Conservation (phyloP, 257 asterid genomes). For the Fraxinus excelsior region DNA sequence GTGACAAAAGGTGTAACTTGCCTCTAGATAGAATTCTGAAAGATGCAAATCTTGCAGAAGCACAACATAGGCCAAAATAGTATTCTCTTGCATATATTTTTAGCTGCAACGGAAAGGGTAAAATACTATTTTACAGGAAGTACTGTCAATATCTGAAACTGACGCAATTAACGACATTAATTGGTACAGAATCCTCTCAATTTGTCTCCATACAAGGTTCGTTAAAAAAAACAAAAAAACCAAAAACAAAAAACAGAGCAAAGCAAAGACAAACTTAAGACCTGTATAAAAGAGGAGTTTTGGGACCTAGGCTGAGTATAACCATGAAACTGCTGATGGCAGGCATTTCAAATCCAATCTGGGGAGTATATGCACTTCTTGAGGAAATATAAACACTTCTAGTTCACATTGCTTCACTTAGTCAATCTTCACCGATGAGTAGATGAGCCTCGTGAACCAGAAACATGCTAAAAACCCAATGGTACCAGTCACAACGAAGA, state of each 20-base stretch:
- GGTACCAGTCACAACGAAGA: slow-evolving; percentile 86
- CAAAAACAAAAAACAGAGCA: slow-evolving; percentile 24
- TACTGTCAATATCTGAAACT: neutral
- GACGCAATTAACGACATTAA: slow-evolving; percentile 16
- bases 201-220: slow-evolving; percentile 24
- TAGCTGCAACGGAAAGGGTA: neutral
- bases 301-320: neutral
- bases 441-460: slow-evolving; percentile 92
- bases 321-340: neutral
- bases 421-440: slow-evolving; percentile 91
- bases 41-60: neutral
- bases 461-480: slow-evolving; percentile 85
- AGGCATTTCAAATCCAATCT: neutral
- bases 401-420: slow-evolving; percentile 36
- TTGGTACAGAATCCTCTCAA: slow-evolving; percentile 31
- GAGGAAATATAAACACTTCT: slow-evolving; percentile 13
- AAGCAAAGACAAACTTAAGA: slow-evolving; percentile 27
- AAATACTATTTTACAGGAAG: slow-evolving; percentile 12
- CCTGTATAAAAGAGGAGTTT: slow-evolving; percentile 29
- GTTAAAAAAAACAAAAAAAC: neutral
- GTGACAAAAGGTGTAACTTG: too few species aligned
- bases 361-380: neutral
- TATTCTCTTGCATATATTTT: neutral
- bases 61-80: neutral
- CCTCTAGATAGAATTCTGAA: neutral